Evolutionary conservation across 768 basidiomycete species (phyloP), one percentile per base, ranked within the genome.

Genomic region (Aureoboletus auriporus): DNA sequence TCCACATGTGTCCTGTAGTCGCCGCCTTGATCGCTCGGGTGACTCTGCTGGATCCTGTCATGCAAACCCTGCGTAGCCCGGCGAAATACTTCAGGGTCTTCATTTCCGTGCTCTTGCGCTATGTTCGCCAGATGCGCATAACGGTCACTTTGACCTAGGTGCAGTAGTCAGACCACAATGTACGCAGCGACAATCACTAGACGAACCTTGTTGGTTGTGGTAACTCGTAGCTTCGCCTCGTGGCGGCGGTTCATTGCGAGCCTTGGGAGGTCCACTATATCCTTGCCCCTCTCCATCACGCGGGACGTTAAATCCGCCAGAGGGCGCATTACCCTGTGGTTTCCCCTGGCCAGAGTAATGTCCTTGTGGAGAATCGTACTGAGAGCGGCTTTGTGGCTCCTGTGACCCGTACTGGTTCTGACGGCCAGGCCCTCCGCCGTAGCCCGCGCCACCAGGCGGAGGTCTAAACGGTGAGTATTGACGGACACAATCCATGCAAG

Each of bases 31-130:
- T 55, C 26, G 4, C 30, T 36, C 28, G 23, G 47, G 57, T 7
- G 17, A 8, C 17, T 59, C 57, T 0, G 50, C 26, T 66, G 50
- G n/a, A 61, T 56, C 33, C 17, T 63, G 20, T 56, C 53, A 0
- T 60, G 53, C 28, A 65, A 36, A 4, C 63, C 63, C 26, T 52
- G 50, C 6, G 63, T 63, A 20, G 62, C 58, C 16, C 36, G 44
- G 23, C 45, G 57, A 29, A 57, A 65, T 46, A 35, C 12, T 10
- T 56, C 56, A 30, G 54, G 57, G 28, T 67, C 52, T 1, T 36
- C 13, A 33, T 49, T 42, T 3, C 46, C 57, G 14, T 62, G 51
- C 8, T 56, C 41, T 20, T 44, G 30, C 4, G 62, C 65, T n/a
- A 59, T 27, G 4, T 35, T 28, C 2, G 62, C 52, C 48, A 56